Percentiles rank a stretch among this genome's conserved stretches.
phyloP scores from a whole-genome alignment of 2,329 filamentous ascomycete genomes.

The Balansia obtecta region DNA sequence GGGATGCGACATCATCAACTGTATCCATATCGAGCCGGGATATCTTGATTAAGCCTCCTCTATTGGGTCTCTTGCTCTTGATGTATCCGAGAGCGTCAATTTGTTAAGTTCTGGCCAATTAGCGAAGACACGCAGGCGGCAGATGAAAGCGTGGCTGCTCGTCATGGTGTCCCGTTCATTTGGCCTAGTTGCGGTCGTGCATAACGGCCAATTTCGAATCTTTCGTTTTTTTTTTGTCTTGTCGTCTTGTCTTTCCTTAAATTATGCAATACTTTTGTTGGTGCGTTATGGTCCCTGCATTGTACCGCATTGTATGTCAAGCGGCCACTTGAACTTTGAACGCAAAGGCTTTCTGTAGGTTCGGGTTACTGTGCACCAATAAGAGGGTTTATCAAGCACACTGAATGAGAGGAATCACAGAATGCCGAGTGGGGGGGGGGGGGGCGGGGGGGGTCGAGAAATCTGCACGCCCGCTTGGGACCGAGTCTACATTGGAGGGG shows the following conservation, averaged over 20 bases:
- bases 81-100: not conserved
- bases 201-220: not conserved
- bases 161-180: not conserved
- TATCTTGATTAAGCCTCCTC: no score
- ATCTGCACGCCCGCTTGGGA: no score
- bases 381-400: no score
- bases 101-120: no score
- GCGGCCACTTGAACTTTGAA: not conserved
- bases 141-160: not conserved
- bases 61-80: not conserved
- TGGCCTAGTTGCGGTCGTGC: not conserved
- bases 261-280: no score
- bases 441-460: no score
- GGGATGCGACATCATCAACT: no score
- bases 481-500: no score
- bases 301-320: not conserved
- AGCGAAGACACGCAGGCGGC: not conserved
- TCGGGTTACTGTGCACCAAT: no score
- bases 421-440: no score
- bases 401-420: not conserved
- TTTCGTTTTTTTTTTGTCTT: not conserved
- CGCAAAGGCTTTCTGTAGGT: not conserved
- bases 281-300: not conserved
- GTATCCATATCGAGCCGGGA: no score
- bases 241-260: not conserved